phyloP scores from a whole-genome alignment of 2,329 filamentous ascomycete genomes.

The Cladorrhinum sp. region DNA sequence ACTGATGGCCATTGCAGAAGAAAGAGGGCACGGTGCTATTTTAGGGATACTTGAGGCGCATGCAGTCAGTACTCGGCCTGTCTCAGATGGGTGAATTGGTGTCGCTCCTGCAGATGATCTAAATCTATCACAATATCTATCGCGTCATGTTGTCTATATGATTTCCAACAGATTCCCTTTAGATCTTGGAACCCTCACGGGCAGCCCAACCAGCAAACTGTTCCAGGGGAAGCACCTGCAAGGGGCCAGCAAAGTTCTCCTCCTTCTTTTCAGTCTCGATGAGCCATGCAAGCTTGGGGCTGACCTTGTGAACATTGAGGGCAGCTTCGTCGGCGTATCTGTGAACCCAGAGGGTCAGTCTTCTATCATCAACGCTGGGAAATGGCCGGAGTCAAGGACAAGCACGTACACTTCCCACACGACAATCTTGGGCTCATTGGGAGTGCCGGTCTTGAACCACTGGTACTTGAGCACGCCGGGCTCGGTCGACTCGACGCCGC shows the following conservation, averaged over 20 bases:
- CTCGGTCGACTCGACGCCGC: conserved; percentile 4
- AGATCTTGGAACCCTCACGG: neutral
- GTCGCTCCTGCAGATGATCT: too few relatives aligned
- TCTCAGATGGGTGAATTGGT: too few relatives aligned
- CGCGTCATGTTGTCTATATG: too few relatives aligned
- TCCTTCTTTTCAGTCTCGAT: conserved; percentile 13
- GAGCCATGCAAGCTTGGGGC: conserved; percentile 12
- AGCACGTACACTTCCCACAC: conserved; percentile 10
- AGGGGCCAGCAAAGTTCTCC: conserved; percentile 5
- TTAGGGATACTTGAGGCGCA: neutral
- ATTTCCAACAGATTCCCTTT: neutral
- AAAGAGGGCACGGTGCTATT: neutral
- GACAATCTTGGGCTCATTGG: conserved; percentile 12
- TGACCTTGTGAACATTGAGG: conserved; percentile 2
- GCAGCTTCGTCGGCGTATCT: conserved; percentile 12
- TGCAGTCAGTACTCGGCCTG: too few relatives aligned
- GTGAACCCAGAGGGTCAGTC: neutral
- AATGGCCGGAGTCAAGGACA: neutral
- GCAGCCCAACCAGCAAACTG: conserved; percentile 6
- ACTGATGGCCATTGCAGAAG: neutral
- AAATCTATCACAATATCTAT: too few relatives aligned
- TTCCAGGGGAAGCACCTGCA: conserved; percentile 6
- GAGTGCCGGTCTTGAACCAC: conserved; percentile 9
- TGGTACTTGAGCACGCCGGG: conserved; percentile 12
- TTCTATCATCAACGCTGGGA: neutral